Evolutionary conservation across 2,329 filamentous ascomycete species (phyloP), one percentile per base, ranked within the genome.

Genomic region (Ilyonectria sp.): DNA sequence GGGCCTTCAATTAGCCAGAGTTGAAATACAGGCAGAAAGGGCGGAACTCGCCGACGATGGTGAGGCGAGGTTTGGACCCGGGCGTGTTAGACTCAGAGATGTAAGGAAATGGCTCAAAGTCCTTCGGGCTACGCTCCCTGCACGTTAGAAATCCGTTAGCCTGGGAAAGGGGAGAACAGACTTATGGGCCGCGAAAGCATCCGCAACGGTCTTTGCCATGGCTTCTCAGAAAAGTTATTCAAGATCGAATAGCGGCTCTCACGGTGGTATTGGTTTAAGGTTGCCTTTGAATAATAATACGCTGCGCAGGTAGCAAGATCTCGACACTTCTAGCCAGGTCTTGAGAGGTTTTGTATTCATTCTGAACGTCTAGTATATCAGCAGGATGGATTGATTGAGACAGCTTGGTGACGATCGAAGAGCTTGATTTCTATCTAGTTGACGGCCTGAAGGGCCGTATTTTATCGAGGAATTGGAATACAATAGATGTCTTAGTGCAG

Each of bases 161-260:
- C 35, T 9, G 33, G 35, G 21, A 23, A n/a, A 55, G 19, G 35
- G n/a, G 19, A 29, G n/a, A 43, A 43, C 52, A 40, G 33, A 55
- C 52, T 55, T 19, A 29, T 40, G 23, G 52, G 52, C 52, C 10
- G 52, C 52, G 35, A 55, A 23, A 43, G 21, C 15, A 55, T 55
- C 52, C n/a, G 52, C 52, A 35, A 55, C 52, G 35, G 52, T 55
- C 52, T 55, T 43, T 13, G 52, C 31, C 52, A 55, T 40, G 35
- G 35, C 35, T 40, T 40, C 35, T 40, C 35, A 40, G 35, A 15
- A 40, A 40, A 40, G 35, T 40, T 11, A 40, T 40, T 40, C 35
- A 40, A 40, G 35, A 15, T 40, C 35, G 35, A 40, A 13, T 2
- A 13, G 35, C 17, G 35, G 35, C 35, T 40, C 35, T 40, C 35